phyloP scores from a whole-genome alignment of 75 land plant genomes.

The Sequoiadendron giganteum region DNA sequence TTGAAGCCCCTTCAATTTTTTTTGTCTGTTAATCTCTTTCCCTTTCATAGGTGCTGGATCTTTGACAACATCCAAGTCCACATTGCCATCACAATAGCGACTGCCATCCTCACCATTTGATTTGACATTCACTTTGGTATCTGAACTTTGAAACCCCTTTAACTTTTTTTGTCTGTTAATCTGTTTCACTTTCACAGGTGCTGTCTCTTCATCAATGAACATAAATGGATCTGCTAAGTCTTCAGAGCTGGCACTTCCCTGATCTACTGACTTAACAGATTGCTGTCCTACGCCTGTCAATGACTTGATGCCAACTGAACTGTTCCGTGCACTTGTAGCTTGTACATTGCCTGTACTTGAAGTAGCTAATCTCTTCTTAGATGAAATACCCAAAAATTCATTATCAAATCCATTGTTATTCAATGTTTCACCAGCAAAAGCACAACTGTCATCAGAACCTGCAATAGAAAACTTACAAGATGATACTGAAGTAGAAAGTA shows the following conservation, averaged over 20 bases:
- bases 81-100: conserved; percentile 10
- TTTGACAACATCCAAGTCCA: conserved; percentile 37
- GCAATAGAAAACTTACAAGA: conserved; percentile 17
- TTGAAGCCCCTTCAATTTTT: background rate
- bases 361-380: conserved; percentile 17
- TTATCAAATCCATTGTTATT: conserved; percentile 19
- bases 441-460: conserved; percentile 21
- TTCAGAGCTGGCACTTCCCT: conserved; percentile 19
- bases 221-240: conserved; percentile 79
- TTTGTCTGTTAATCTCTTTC: conserved; percentile 22
- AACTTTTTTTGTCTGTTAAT: background rate
- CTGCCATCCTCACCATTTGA: conserved; percentile 8
- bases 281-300: conserved; percentile 16
- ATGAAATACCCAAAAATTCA: conserved; percentile 16
- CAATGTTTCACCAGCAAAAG: conserved; percentile 19
- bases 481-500: conserved; percentile 6
- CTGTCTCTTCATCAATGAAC: conserved; percentile 59
- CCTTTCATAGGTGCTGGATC: conserved; percentile 50
- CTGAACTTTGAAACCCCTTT: conserved; percentile 1
- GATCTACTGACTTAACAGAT: conserved; percentile 7
- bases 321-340: background rate
- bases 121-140: background rate
- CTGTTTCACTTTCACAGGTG: conserved; percentile 53
- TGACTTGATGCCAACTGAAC: conserved; percentile 17
- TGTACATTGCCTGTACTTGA: conserved; percentile 9